Percentiles rank a stretch among this genome's conserved stretches.
Evolutionary conservation across 495 filamentous ascomycete genomes (phyloP).

Genomic region (Penicillium angulare): DNA sequence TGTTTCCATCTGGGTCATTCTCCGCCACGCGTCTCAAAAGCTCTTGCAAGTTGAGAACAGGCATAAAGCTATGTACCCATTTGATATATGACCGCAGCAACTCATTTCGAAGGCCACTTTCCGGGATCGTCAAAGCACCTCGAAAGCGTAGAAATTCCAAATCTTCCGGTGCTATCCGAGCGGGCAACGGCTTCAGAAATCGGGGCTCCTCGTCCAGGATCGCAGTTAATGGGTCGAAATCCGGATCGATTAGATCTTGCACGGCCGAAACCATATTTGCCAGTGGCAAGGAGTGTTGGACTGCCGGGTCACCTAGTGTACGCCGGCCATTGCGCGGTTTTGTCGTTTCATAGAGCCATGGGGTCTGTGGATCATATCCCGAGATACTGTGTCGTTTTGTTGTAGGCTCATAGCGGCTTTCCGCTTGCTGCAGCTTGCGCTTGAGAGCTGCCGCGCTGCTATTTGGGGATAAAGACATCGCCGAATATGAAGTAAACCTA

Average conservation of each 20-base stretch:
- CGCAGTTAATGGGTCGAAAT: slow-evolving; percentile 45
- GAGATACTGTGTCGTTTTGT: slow-evolving; percentile 29
- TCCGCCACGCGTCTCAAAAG: slow-evolving; percentile 60
- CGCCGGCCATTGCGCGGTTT: slow-evolving; percentile 30
- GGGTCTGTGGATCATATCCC: slow-evolving; percentile 35
- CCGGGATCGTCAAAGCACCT: slow-evolving; percentile 69
- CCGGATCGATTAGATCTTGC: slow-evolving; percentile 43
- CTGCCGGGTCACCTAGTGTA: slow-evolving; percentile 27
- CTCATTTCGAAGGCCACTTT: slow-evolving; percentile 63
- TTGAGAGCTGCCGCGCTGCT: slow-evolving; percentile 22
- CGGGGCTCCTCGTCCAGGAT: slow-evolving; percentile 42
- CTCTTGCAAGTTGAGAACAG: slow-evolving; percentile 69
- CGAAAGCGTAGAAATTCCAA: slow-evolving; percentile 69
- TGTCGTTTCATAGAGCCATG: slow-evolving; percentile 33
- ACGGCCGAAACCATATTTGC: slow-evolving; percentile 45
- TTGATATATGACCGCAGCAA: slow-evolving; percentile 72
- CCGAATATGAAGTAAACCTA: slow-evolving; percentile 7
- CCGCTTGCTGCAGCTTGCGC: slow-evolving; percentile 31
- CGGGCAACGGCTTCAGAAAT: slow-evolving; percentile 50
- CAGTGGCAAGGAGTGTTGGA: slow-evolving; percentile 32
- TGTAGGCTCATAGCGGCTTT: slow-evolving; percentile 12
- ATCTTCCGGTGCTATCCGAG: slow-evolving; percentile 65
- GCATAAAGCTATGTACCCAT: slow-evolving; percentile 86
- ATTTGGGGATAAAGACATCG: slow-evolving; percentile 20
- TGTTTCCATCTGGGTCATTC: slow-evolving; percentile 58